Conservation (phyloP, 2,329 filamentous ascomycete species). For the Monilinia fructicola region DNA sequence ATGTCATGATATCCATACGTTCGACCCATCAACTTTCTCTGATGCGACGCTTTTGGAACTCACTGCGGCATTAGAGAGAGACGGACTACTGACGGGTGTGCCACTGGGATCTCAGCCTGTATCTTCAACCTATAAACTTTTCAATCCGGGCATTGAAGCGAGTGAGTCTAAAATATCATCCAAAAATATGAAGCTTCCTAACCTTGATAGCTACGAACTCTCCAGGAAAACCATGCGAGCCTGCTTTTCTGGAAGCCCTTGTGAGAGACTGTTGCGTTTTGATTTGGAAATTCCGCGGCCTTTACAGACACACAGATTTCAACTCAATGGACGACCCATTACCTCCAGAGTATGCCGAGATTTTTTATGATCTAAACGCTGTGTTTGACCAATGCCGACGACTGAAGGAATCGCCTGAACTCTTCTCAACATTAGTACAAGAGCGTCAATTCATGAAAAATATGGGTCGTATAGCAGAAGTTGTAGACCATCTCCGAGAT, state of each 20-base stretch:
- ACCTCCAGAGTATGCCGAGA: not conserved
- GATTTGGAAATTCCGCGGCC: not conserved
- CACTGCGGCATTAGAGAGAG: not conserved
- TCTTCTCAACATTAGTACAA: slow-evolving; percentile 18
- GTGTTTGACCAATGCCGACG: slow-evolving; percentile 23
- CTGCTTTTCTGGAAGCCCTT: slow-evolving; percentile 5
- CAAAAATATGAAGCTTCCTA: not conserved
- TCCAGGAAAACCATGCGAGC: slow-evolving; percentile 11
- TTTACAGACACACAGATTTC: not conserved
- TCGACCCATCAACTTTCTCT: not conserved
- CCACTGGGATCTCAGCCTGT: not conserved
- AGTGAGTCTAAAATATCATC: not conserved
- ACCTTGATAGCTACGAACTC: not conserved
- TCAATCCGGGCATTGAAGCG: slow-evolving; percentile 1
- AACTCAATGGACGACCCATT: slow-evolving; percentile 2
- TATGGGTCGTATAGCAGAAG: not conserved
- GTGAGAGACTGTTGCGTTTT: slow-evolving; percentile 3
- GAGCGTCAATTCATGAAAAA: not conserved
- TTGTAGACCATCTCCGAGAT: not conserved
- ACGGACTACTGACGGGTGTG: not conserved
- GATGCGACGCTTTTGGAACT: not conserved
- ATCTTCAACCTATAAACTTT: not conserved
- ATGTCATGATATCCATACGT: not conserved
- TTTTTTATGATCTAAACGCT: slow-evolving; percentile 11
- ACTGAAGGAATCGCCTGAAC: slow-evolving; percentile 20